Evolutionary conservation across 2,329 filamentous ascomycete species (phyloP).

Genomic region (Metarhizium anisopliae): DNA sequence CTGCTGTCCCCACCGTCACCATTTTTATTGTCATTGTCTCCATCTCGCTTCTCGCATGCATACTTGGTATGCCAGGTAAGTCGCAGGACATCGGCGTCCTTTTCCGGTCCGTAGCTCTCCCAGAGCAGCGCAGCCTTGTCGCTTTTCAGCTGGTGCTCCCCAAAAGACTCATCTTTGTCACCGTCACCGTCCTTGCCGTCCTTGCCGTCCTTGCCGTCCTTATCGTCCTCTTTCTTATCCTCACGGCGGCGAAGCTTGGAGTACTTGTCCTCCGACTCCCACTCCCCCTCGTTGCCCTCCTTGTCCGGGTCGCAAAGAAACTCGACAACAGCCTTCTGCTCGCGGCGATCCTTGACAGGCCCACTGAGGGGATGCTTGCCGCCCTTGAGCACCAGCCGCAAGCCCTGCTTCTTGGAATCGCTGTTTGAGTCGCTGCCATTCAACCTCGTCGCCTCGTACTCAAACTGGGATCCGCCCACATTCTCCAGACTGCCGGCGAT

Average conservation of each 20-base stretch:
- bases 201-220: constrained; percentile 23
- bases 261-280: constrained; percentile 36
- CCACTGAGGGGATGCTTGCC: constrained; percentile 47
- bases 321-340: constrained; percentile 73
- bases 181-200: constrained; percentile 24
- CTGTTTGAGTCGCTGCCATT: constrained; percentile 54
- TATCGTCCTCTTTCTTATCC: constrained; percentile 11
- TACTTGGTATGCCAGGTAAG: constrained; percentile 83
- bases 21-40: constrained; percentile 30
- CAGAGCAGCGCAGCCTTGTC: constrained; percentile 61
- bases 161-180: constrained; percentile 28
- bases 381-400: constrained; percentile 60
- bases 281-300: constrained; percentile 66
- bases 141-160: constrained; percentile 45
- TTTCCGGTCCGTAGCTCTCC: constrained; percentile 58
- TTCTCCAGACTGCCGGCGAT: constrained; percentile 64
- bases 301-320: constrained; percentile 70
- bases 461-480: constrained; percentile 48
- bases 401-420: constrained; percentile 61
- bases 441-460: constrained; percentile 58
- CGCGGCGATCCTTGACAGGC: constrained; percentile 33
- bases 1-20: constrained; percentile 37
- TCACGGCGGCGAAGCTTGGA: constrained; percentile 12
- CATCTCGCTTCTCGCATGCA: constrained; percentile 57
- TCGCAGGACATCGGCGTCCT: constrained; percentile 54